phyloP scores from a whole-genome alignment of 176 grass and related monocot genomes.

The Oropetium thomaeum region DNA sequence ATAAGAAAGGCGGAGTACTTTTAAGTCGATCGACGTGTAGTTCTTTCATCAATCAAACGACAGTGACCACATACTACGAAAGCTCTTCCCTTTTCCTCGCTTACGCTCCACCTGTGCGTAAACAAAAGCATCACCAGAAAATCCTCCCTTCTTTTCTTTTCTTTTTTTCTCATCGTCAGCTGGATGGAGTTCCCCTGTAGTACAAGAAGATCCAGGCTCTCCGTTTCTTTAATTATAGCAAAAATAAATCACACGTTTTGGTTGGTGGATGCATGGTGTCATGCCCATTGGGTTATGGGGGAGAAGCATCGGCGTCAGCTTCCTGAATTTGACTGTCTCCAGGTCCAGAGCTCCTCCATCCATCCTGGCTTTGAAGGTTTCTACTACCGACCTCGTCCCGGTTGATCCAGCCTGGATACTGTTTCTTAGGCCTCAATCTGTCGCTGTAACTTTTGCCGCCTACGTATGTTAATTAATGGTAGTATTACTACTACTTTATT shows the following conservation, averaged over 20 bases:
- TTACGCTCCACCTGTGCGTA: neutral
- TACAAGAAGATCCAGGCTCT: neutral
- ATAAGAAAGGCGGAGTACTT: constrained; percentile 8
- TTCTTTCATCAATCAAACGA: constrained; percentile 23
- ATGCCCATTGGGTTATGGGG: neutral
- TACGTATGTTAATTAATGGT: neutral
- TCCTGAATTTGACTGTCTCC: constrained; percentile 38
- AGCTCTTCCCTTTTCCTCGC: constrained; percentile 1
- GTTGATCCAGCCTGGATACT: neutral
- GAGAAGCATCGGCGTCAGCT: constrained; percentile 32
- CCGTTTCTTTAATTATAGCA: constrained; percentile 21
- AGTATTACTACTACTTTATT: neutral
- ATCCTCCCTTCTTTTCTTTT: no score
- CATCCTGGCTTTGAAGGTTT: constrained; percentile 35
- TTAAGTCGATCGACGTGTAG: constrained; percentile 24
- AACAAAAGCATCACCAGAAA: neutral
- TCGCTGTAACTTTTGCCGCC: constrained; percentile 6
- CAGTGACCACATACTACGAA: constrained; percentile 19
- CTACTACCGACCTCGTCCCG: constrained; percentile 5
- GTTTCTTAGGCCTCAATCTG: constrained; percentile 6
- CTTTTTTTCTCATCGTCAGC: neutral
- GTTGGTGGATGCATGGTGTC: constrained; percentile 13
- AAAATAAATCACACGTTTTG: constrained; percentile 34
- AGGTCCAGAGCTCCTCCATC: constrained; percentile 4
- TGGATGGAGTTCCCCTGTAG: constrained; percentile 27